Evolutionary conservation across 257 asterid species (phyloP), one percentile per base, ranked within the genome.

Genomic region (Pogostemon cablin): DNA sequence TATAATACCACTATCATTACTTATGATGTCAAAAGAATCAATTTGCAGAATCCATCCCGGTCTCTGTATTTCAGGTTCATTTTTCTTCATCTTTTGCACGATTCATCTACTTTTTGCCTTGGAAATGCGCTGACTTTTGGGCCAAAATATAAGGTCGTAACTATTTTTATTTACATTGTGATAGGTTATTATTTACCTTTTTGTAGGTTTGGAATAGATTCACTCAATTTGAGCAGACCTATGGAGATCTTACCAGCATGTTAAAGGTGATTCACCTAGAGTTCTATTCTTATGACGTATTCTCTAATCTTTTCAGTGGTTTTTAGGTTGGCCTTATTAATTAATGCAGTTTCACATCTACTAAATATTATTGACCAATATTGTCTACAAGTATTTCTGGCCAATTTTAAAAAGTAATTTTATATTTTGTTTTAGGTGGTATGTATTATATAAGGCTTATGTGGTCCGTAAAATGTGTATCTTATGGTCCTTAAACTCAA

Each of bases 161-260:
- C 12, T 50, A 10, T 65, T 25, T 6, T 60, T 17, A 53, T 72
- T 39, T 52, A 17, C 25, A 9, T 39, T 61, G 4, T 55, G 57
- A 49, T 41, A 17, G 35, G 43, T 57, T 54, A 12, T 67, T 59
- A 5, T 65, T 72, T 66, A 67, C 43, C 68, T 56, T 62, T 55
- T 73, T 77, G 78, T 78, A 91, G 99, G 96, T 95, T 63, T 95
- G 99, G 99, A 91, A 91, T 78, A 84, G 88, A 78, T 95, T 91
- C 72, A 43, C 76, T 42, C 88, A 89, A 72, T 95, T 95, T 55
- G 99, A 95, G 89, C 96, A 91, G 85, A 89, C 86, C 3, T 95
- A 91, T 84, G 99, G 99, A 70, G 99, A 95, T 85, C 98, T 91
- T 78, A 65, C 96, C 65, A 95, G 98, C 86, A 89, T 95, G 93